Evolutionary conservation across 306 rosid genomes (phyloP).

Genomic region (Fagus crenata): DNA sequence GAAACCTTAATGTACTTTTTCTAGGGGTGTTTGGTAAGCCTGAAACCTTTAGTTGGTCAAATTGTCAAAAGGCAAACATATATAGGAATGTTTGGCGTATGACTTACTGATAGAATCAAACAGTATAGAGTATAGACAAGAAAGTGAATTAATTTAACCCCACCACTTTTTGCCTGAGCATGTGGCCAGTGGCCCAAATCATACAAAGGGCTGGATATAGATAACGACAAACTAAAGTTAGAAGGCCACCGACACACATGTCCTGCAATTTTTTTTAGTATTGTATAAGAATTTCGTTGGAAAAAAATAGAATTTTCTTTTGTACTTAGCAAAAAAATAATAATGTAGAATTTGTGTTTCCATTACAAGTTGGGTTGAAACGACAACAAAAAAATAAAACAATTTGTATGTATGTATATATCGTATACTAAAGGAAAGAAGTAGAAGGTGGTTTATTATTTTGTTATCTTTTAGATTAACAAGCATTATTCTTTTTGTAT

Average conservation of each 20-base stretch:
- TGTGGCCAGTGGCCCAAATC: slow-evolving; percentile 18
- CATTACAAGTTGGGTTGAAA: neutral
- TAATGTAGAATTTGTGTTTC: neutral
- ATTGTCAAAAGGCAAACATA: neutral
- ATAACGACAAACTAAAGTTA: neutral
- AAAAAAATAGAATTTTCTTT: no score
- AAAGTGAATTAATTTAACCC: neutral
- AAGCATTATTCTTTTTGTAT: no score
- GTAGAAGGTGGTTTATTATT: no score
- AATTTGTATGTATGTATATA: no score
- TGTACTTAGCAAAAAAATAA: neutral
- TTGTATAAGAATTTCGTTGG: neutral
- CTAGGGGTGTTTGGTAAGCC: neutral
- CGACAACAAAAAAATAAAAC: neutral
- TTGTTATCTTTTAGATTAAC: no score
- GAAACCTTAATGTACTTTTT: neutral
- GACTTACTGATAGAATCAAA: neutral
- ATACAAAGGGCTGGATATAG: neutral
- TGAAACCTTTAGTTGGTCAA: neutral
- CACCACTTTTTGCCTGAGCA: neutral
- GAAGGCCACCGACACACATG: neutral
- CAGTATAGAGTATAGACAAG: no score
- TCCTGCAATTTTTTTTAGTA: neutral
- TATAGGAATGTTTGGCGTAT: neutral
- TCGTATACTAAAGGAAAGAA: no score